Percentiles rank a stretch among this genome's conserved stretches.
Evolutionary conservation across 495 filamentous ascomycete species (phyloP).

Genomic region (Penicillium soppii): DNA sequence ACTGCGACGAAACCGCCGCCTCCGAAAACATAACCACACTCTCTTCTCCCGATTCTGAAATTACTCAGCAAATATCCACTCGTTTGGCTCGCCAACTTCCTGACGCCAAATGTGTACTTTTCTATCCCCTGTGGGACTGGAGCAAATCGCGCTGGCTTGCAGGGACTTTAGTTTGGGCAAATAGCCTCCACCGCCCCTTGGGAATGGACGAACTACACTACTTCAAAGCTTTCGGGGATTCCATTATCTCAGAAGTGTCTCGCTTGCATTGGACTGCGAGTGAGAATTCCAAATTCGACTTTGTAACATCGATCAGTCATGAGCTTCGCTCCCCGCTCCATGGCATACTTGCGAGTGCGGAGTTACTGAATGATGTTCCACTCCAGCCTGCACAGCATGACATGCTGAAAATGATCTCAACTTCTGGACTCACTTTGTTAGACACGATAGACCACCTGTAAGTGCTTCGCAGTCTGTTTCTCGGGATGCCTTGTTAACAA

Average conservation of each 20-base stretch:
- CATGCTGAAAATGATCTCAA: constrained; percentile 63
- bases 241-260: constrained; percentile 59
- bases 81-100: constrained; percentile 32
- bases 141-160: constrained; percentile 63
- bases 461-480: not conserved
- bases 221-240: constrained; percentile 59
- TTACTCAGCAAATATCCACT: not conserved
- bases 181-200: constrained; percentile 41
- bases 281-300: constrained; percentile 63
- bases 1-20: not conserved
- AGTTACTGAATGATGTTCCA: constrained; percentile 58
- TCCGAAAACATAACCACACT: not conserved
- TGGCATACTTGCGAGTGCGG: constrained; percentile 63
- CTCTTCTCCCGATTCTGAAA: not conserved
- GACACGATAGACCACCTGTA: constrained; percentile 67
- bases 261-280: constrained; percentile 48
- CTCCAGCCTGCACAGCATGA: constrained; percentile 53
- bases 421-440: constrained; percentile 63
- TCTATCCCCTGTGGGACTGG: constrained; percentile 63
- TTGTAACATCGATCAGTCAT: constrained; percentile 72
- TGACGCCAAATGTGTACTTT: constrained; percentile 53
- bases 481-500: not conserved
- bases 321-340: constrained; percentile 72
- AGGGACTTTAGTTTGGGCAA: constrained; percentile 57
- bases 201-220: constrained; percentile 50